Evolutionary conservation across 257 asterid genomes (phyloP).

Genomic region (Ehretia macrophylla): DNA sequence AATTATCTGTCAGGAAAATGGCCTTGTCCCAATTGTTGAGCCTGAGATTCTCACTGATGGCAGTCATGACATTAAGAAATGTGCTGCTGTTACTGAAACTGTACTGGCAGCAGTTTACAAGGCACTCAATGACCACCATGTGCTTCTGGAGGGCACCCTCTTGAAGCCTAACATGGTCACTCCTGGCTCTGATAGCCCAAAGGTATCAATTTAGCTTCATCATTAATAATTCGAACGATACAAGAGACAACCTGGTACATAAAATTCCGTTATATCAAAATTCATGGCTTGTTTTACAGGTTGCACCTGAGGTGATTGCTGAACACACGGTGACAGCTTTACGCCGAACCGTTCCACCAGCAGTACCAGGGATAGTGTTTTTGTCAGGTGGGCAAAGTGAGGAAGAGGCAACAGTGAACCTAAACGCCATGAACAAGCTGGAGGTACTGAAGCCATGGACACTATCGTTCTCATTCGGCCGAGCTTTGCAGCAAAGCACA

Average conservation of each 20-base stretch:
- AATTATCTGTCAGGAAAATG: constrained; percentile 81
- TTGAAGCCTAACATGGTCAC: constrained; percentile 94
- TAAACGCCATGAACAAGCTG: constrained; percentile 72
- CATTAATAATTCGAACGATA: too few species aligned
- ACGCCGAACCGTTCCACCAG: constrained; percentile 77
- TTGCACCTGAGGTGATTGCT: constrained; percentile 64
- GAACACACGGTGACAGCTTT: constrained; percentile 67
- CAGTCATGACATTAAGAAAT: constrained; percentile 49
- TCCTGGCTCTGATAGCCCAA: constrained; percentile 77
- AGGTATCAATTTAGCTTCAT: constrained; percentile 41
- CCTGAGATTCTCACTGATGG: constrained; percentile 85
- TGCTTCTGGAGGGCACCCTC: constrained; percentile 84
- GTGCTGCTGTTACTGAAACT: constrained; percentile 73
- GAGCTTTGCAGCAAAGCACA: constrained; percentile 80
- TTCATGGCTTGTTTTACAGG: constrained; percentile 25
- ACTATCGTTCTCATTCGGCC: constrained; percentile 69
- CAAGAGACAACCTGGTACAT: neutral
- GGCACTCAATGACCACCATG: constrained; percentile 84
- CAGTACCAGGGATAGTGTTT: constrained; percentile 85
- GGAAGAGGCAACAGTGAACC: constrained; percentile 71
- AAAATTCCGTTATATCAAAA: neutral
- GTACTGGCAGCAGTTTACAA: constrained; percentile 80
- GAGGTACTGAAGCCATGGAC: constrained; percentile 76
- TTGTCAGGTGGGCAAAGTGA: constrained; percentile 91
- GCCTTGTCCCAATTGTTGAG: constrained; percentile 88